These are phyloP conservation scores for Ceratobasidium papillatum DNA, from an alignment of 1,284 basidiomycete genomes.

Conservation along the genomic window DNA sequence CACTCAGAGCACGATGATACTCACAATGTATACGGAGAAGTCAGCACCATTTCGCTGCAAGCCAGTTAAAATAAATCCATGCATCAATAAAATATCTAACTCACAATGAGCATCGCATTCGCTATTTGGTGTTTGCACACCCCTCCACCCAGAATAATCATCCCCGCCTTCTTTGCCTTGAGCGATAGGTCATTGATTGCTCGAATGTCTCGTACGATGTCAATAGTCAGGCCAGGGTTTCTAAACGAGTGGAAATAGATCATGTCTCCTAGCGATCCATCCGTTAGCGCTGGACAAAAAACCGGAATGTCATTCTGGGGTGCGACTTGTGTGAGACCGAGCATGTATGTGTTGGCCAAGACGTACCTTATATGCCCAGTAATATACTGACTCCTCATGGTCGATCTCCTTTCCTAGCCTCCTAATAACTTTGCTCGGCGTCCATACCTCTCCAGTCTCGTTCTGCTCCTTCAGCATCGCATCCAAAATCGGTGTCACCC, in stretches of 20 bases:
- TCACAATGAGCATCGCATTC: slow-evolving; percentile 97
- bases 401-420: slow-evolving; percentile 95
- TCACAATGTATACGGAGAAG: slow-evolving; percentile 93
- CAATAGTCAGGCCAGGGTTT: slow-evolving; percentile 86
- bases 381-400: slow-evolving; percentile 96
- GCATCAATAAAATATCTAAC: slow-evolving; percentile 45
- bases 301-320: slow-evolving; percentile 95
- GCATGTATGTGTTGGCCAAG: neutral
- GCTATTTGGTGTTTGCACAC: slow-evolving; percentile 99
- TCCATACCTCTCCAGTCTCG: slow-evolving; percentile 79
- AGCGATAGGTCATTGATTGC: slow-evolving; percentile 90
- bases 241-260: slow-evolving; percentile 98
- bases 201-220: slow-evolving; percentile 96
- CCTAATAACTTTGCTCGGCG: slow-evolving; percentile 92
- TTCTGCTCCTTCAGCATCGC: slow-evolving; percentile 91
- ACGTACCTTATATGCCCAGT: slow-evolving; percentile 98
- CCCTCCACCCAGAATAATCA: slow-evolving; percentile 98
- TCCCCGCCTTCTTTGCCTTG: slow-evolving; percentile 91
- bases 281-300: slow-evolving; percentile 97
- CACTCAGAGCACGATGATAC: slow-evolving; percentile 46
- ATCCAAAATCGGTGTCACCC: slow-evolving; percentile 95
- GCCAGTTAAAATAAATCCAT: neutral
- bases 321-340: slow-evolving; percentile 5
- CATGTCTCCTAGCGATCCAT: slow-evolving; percentile 99
- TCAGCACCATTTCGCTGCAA: slow-evolving; percentile 96